phyloP scores from a whole-genome alignment of 805 yeast genomes.

The Yamadazyma scolyti region DNA sequence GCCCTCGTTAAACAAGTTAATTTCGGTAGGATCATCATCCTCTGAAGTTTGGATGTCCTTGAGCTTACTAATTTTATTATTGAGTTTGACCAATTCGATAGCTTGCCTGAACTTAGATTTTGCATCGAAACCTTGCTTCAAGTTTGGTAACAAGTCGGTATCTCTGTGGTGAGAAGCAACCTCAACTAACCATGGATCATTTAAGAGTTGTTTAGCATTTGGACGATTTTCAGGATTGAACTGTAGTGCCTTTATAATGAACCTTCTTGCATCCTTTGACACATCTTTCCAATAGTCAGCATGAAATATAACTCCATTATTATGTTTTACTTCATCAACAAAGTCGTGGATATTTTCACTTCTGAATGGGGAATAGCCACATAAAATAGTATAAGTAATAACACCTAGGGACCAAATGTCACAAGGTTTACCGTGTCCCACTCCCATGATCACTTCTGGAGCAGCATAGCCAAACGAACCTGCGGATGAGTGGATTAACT shows the following conservation, averaged over 20 bases:
- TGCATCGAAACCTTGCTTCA: constrained; percentile 79
- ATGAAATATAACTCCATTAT: constrained; percentile 81
- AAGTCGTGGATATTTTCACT: constrained; percentile 82
- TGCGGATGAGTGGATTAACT: constrained; percentile 66
- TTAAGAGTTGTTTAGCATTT: constrained; percentile 58
- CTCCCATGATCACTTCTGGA: constrained; percentile 80
- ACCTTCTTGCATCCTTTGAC: constrained; percentile 74
- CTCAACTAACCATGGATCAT: constrained; percentile 66
- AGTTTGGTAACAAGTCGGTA: constrained; percentile 74
- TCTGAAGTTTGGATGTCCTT: constrained; percentile 57
- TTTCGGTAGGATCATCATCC: constrained; percentile 51
- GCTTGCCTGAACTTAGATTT: constrained; percentile 82
- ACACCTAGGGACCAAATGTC: constrained; percentile 97
- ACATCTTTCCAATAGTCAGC: constrained; percentile 82
- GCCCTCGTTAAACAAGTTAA: constrained; percentile 36
- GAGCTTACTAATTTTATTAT: constrained; percentile 72
- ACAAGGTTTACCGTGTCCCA: constrained; percentile 93
- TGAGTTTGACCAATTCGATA: constrained; percentile 76
- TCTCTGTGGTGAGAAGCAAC: constrained; percentile 48
- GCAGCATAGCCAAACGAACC: constrained; percentile 98
- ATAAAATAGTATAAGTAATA: constrained; percentile 81
- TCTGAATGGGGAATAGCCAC: constrained; percentile 90
- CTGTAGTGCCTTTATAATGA: constrained; percentile 68
- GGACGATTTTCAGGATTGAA: constrained; percentile 67
- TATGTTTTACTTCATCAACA: constrained; percentile 67